These are phyloP conservation scores for Xerocomus nothofagi DNA, from an alignment of 1,284 basidiomycete species.

Conservation along the genomic window DNA sequence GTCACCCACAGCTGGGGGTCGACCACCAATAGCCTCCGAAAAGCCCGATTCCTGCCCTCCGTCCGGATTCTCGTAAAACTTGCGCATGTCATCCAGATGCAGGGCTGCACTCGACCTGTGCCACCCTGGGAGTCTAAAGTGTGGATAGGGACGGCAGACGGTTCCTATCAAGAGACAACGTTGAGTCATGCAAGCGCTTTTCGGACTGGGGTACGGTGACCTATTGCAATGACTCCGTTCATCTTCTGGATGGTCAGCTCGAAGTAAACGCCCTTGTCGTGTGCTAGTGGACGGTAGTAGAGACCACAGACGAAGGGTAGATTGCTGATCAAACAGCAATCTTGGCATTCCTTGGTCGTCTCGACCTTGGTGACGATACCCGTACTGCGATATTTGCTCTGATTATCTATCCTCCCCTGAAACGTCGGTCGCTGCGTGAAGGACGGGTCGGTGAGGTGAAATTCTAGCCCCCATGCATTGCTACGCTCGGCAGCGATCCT, in stretches of 20 bases:
- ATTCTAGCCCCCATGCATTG: too few relatives aligned
- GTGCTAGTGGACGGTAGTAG: constrained; percentile 47
- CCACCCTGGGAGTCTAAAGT: constrained; percentile 67
- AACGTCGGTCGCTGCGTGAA: too few relatives aligned
- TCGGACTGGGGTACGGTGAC: too few relatives aligned
- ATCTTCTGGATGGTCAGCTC: constrained; percentile 56
- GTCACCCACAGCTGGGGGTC: constrained; percentile 42
- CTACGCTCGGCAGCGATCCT: too few relatives aligned
- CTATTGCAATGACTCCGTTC: constrained; percentile 59
- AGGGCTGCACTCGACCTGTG: constrained; percentile 61
- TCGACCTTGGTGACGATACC: constrained; percentile 39
- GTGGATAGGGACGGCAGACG: constrained; percentile 64
- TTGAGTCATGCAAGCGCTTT: background rate
- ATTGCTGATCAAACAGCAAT: constrained; percentile 56
- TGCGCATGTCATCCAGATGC: constrained; percentile 69
- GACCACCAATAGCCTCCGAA: constrained; percentile 17
- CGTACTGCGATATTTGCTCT: constrained; percentile 27
- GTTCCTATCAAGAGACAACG: constrained; percentile 44
- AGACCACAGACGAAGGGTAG: constrained; percentile 61
- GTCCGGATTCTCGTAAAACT: constrained; percentile 64
- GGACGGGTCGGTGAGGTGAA: too few relatives aligned
- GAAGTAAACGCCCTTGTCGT: constrained; percentile 59
- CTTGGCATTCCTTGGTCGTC: constrained; percentile 45
- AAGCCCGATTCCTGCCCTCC: constrained; percentile 58
- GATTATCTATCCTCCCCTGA: too few relatives aligned